Base-by-base conservation (phyloP, 2,329 filamentous ascomycete genomes). In the Trichoderma semiorbis region DNA sequence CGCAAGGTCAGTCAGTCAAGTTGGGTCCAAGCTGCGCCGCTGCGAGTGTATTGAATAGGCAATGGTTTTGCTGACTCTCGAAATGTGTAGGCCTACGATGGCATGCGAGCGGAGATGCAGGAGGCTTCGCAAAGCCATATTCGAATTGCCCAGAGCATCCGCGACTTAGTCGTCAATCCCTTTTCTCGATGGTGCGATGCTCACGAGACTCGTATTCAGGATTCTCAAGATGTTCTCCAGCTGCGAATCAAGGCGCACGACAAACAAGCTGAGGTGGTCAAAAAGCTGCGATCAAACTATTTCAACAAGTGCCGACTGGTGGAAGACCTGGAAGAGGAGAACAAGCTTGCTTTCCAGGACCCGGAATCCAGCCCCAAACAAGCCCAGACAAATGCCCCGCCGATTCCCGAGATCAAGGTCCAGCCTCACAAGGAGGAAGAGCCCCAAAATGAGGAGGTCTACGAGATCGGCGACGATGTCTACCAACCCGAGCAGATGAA, bases 281-380 rank as follows among this genome's bases (percentile, higher is more conserved):
- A 94, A 86, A 98, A 98, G 84, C 89, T 98, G 77, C 91, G 96
- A 75, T 97, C 93, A 81, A 93, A 93, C 77, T 99, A 99, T 83
- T 98, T 98, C 88, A 99, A 98, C 86, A 99, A 98, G 84, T 99
- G 96, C 81, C 92, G 97, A 64, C 85, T 98, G 74, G 92, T 98
- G 7, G 97, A 99, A 80, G 96, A 99, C 79, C 84, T 98, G 73
- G 96, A 99, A 81, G 96, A 99, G 83, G 97, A 99, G 85, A 97
- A 98, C 81, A 98, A 99, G 83, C 88, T 99, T 70, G 96, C 95
- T 50, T 99, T 99, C 83, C 94, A 97, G 81, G 94, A 95, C 75
- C 94, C 94, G 2, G 89, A 91, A 77, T 85, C 81, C 39, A 94
- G 92, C 80, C 91, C 92, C 3, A 85, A 90, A 80, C 86, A 88